Conservation (phyloP, 257 asterid species). For the Verbena officinalis region DNA sequence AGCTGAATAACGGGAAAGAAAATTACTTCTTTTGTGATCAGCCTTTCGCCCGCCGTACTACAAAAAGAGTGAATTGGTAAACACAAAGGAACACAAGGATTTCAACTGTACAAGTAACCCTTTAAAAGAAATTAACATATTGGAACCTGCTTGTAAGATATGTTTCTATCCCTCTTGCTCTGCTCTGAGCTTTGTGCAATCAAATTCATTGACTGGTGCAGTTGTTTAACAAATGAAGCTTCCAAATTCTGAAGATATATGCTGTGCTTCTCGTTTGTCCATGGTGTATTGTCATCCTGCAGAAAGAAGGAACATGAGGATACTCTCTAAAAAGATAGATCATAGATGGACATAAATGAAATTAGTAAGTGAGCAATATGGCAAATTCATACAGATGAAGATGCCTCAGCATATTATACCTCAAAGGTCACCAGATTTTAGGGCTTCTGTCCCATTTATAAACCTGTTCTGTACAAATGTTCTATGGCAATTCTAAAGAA, state of each 20-base stretch:
- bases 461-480: no score
- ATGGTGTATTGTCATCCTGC: conserved; percentile 54
- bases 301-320: conserved; percentile 20
- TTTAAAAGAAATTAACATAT: conserved; percentile 14
- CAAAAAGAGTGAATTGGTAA: conserved; percentile 39
- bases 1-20: conserved; percentile 34
- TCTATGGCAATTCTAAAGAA: no score
- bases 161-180: conserved; percentile 23
- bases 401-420: no score
- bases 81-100: conserved; percentile 1
- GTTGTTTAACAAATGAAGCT: conserved; percentile 66
- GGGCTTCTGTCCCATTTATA: no score
- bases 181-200: conserved; percentile 32
- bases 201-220: conserved; percentile 54
- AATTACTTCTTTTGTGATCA: conserved; percentile 32
- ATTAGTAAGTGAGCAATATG: neutral
- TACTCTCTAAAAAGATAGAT: neutral
- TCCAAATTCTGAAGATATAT: conserved; percentile 66
- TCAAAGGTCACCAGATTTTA: no score
- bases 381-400: no score
- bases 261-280: conserved; percentile 84
- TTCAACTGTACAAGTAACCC: neutral
- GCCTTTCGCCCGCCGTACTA: conserved; percentile 39
- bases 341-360: neutral
- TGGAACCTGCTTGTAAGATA: conserved; percentile 48